Evolutionary conservation across 23 red algal species (phyloP), one percentile per base, ranked within the genome.

Genomic region (Agarophyton chilense): DNA sequence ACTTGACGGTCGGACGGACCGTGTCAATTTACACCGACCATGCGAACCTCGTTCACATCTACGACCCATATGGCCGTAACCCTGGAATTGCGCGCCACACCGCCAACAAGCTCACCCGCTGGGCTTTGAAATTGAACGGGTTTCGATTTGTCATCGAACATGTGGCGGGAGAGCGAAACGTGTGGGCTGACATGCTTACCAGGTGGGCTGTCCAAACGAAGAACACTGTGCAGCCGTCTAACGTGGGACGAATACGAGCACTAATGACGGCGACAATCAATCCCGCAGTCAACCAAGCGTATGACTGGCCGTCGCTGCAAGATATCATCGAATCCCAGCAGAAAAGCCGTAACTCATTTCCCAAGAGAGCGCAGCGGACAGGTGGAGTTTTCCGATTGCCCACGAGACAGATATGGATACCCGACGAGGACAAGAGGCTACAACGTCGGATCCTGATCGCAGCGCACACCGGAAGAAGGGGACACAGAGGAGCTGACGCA

Each of bases 351-450:
- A 45, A 4, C 16, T 8, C 2, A 16, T n/a, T 49, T 2, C 76
- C 76, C 24, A 80, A 58, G 32, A 29, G 47, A 9, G n/a, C 18
- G 1, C 2, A 31, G 25, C 29, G 5, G 26, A 57, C 62, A 5
- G 50, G 26, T 50, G 60, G 43, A 29, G 56, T 72, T 22, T 11
- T 45, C 6, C n/a, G 26, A 49, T 0, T 52, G 0, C 39, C 57
- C 9, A 55, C 43, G 75, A 43, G 83, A 76, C 41, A 54, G 52
- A 2, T 90, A 16, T 90, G 58, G 72, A 79, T 78, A 22, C 86
- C 86, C 21, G 43, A 43, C 0, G 10, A 79, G 16, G 71, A 65
- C 31, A 2, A 40, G 0, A 47, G 45, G 6, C 72, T 90, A 28
- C 0, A 42, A 28, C 72, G 79, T 4, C 49, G 86, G 32, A 80